Evolutionary conservation across 768 basidiomycete species (phyloP).

Genomic region (Neoboletus magnificus): DNA sequence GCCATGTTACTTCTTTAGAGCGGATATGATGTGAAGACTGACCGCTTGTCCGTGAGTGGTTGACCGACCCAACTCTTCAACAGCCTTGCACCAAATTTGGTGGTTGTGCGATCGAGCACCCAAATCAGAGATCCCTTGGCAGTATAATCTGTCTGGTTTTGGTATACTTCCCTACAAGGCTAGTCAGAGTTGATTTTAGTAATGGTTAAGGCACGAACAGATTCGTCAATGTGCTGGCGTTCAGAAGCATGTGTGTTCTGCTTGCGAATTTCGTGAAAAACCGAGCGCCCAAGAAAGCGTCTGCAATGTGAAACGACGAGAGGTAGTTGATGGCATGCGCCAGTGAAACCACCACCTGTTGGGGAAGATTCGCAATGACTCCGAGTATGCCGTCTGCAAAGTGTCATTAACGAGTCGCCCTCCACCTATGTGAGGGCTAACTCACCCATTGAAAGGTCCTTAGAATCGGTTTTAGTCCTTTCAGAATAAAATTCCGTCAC

Average conservation of each 20-base stretch:
- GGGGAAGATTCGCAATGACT: slow-evolving; percentile 61
- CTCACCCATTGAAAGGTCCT: slow-evolving; percentile 28
- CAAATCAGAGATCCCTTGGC: slow-evolving; percentile 76
- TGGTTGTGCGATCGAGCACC: slow-evolving; percentile 83
- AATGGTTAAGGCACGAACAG: slow-evolving; percentile 39
- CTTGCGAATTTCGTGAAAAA: slow-evolving; percentile 80
- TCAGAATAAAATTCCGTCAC: slow-evolving; percentile 66
- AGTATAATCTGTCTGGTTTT: slow-evolving; percentile 80
- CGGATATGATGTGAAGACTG: slow-evolving; percentile 15
- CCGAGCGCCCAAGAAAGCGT: slow-evolving; percentile 69
- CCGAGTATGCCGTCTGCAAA: slow-evolving; percentile 59
- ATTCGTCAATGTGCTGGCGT: slow-evolving; percentile 83
- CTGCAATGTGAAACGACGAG: slow-evolving; percentile 69
- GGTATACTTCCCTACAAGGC: slow-evolving; percentile 71
- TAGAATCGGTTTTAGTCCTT: slow-evolving; percentile 42
- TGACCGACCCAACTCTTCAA: slow-evolving; percentile 83
- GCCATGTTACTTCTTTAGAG: neutral
- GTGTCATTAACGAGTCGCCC: neutral
- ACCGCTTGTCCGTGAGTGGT: slow-evolving; percentile 76
- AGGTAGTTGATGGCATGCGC: slow-evolving; percentile 73
- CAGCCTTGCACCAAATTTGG: slow-evolving; percentile 83
- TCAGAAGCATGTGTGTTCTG: slow-evolving; percentile 80
- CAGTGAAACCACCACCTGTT: slow-evolving; percentile 65
- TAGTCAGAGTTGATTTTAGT: neutral
- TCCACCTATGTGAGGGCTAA: neutral